phyloP scores from a whole-genome alignment of 192 early-diverging fungal genomes.

The Allomyces arbusculus region DNA sequence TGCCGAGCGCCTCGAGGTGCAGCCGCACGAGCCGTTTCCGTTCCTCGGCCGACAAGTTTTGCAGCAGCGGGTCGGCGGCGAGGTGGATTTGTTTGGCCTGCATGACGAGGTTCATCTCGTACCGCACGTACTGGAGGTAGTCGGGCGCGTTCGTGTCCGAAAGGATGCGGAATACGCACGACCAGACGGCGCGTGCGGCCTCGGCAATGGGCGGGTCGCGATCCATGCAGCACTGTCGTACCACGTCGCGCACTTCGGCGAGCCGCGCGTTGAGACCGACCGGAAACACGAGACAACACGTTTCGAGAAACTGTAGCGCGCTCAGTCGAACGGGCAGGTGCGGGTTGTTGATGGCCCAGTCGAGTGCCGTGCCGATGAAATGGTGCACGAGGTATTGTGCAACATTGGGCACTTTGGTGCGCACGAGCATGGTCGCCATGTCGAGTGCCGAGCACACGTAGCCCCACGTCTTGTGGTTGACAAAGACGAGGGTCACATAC shows the following conservation, averaged over 20 bases:
- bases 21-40: background rate
- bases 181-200: background rate
- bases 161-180: background rate
- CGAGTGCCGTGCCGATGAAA: background rate
- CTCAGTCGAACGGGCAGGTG: background rate
- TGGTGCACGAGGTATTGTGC: background rate
- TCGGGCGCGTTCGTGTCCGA: background rate
- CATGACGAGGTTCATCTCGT: background rate
- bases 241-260: background rate
- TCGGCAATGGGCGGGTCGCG: background rate
- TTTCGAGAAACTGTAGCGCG: background rate
- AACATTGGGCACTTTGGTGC: background rate
- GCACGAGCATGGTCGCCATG: background rate
- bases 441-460: background rate
- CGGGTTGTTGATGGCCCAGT: background rate
- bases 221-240: background rate
- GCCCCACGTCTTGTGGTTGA: background rate
- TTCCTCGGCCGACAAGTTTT: background rate
- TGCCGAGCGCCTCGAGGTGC: background rate
- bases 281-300: background rate
- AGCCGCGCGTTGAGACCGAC: background rate
- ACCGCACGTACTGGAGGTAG: background rate
- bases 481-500: background rate
- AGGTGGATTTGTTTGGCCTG: background rate
- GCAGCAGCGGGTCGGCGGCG: background rate